These are phyloP conservation scores for Sanghuangporus baumii DNA, from an alignment of 1,284 basidiomycete species.

Conservation along the genomic window DNA sequence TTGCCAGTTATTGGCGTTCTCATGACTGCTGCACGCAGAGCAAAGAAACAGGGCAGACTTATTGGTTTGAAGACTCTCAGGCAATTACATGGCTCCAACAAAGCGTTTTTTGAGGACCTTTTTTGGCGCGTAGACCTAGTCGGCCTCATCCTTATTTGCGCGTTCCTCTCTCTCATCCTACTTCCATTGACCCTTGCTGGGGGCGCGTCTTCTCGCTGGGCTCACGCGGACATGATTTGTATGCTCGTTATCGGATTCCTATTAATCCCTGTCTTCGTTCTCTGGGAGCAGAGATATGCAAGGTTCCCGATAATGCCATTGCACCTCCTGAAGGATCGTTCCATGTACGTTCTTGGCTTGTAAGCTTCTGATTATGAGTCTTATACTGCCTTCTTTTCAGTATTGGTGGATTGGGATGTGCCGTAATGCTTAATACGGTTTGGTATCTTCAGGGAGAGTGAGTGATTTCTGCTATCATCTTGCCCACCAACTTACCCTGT, in stretches of 20 bases:
- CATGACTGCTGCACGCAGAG: slow-evolving; percentile 23
- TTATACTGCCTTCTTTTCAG: background rate
- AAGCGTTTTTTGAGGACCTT: slow-evolving; percentile 24
- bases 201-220: slow-evolving; percentile 26
- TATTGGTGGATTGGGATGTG: slow-evolving; percentile 27
- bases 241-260: slow-evolving; percentile 33
- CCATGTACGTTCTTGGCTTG: background rate
- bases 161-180: slow-evolving; percentile 30
- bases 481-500: background rate
- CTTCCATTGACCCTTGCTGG: slow-evolving; percentile 34
- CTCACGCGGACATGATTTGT: slow-evolving; percentile 29
- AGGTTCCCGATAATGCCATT: slow-evolving; percentile 32
- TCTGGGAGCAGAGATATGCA: slow-evolving; percentile 32
- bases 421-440: slow-evolving; percentile 31
- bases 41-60: slow-evolving; percentile 24
- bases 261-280: slow-evolving; percentile 29
- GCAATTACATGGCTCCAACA: slow-evolving; percentile 19
- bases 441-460: slow-evolving; percentile 27
- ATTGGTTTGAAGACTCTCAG: slow-evolving; percentile 25
- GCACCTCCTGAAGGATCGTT: slow-evolving; percentile 30
- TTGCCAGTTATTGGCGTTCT: slow-evolving; percentile 29
- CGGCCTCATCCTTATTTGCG: slow-evolving; percentile 31
- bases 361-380: slow-evolving; percentile 23
- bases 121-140: slow-evolving; percentile 35
- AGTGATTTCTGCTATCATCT: background rate